Evolutionary conservation across 768 basidiomycete genomes (phyloP).

Genomic region (Neoboletus subvelutipes): DNA sequence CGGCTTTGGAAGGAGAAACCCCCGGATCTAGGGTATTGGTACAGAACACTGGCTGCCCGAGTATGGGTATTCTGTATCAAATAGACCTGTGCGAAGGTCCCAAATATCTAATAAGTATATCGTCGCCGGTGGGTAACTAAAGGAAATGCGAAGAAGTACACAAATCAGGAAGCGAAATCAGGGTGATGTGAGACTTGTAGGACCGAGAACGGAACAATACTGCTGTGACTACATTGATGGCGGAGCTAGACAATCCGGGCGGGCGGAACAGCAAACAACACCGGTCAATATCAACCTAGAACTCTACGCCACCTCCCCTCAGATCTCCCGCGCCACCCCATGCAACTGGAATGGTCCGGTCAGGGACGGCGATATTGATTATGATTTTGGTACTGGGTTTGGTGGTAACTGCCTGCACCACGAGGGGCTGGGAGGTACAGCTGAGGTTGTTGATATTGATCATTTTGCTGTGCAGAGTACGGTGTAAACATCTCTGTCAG

Average conservation of each 20-base stretch:
- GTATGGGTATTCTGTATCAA: not conserved
- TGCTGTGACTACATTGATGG: not conserved
- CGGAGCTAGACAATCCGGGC: not conserved
- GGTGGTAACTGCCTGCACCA: not conserved
- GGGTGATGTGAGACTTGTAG: not conserved
- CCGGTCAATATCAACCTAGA: not conserved
- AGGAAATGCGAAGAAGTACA: not conserved
- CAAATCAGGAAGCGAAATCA: not conserved
- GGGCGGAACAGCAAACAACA: not conserved
- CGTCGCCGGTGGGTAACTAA: no score
- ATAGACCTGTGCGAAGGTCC: not conserved
- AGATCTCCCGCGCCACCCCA: not conserved
- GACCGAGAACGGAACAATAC: not conserved
- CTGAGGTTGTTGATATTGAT: not conserved
- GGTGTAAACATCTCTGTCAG: slow-evolving; percentile 16
- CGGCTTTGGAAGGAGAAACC: not conserved
- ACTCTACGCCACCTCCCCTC: not conserved
- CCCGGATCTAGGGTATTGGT: not conserved
- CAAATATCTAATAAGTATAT: not conserved
- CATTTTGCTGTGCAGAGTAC: slow-evolving; percentile 2
- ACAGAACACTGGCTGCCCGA: not conserved
- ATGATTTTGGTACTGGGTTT: not conserved
- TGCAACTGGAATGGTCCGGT: not conserved
- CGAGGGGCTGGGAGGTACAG: not conserved
- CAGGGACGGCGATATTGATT: not conserved